A percentile compares a stretch with the other conserved stretches of the same genome.
Conservation (phyloP, 1,284 basidiomycete genomes). For the Porodaedalea pini region DNA sequence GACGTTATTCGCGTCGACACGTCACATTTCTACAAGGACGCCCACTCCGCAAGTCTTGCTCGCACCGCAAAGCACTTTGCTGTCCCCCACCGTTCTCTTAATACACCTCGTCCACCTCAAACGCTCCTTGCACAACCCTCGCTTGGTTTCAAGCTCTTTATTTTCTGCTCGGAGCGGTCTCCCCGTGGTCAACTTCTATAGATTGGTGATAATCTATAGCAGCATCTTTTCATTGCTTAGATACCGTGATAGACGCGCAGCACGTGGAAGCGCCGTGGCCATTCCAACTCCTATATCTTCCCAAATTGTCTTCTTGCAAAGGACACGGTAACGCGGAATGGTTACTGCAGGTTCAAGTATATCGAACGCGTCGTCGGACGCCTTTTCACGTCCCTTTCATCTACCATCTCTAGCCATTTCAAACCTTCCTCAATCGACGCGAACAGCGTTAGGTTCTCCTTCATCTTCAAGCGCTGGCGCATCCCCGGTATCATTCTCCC, state of each 20-base stretch:
- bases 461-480: slow-evolving; percentile 11
- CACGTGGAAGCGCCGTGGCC: neutral
- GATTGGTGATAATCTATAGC: neutral
- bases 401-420: neutral
- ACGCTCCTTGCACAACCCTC: neutral
- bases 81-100: neutral
- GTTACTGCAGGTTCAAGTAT: neutral
- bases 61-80: neutral
- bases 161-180: too few species aligned
- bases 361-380: neutral
- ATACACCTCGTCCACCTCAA: neutral
- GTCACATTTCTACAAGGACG: too few species aligned
- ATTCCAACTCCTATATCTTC: neutral
- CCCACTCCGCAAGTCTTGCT: too few species aligned
- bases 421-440: neutral
- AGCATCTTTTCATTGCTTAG: neutral
- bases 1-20: neutral
- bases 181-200: neutral
- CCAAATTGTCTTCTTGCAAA: neutral
- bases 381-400: neutral
- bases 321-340: neutral
- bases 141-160: neutral
- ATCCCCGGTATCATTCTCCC: neutral
- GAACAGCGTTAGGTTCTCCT: neutral
- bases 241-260: slow-evolving; percentile 1